phyloP scores from a whole-genome alignment of 495 filamentous ascomycete genomes.

The Cercophora sp. region DNA sequence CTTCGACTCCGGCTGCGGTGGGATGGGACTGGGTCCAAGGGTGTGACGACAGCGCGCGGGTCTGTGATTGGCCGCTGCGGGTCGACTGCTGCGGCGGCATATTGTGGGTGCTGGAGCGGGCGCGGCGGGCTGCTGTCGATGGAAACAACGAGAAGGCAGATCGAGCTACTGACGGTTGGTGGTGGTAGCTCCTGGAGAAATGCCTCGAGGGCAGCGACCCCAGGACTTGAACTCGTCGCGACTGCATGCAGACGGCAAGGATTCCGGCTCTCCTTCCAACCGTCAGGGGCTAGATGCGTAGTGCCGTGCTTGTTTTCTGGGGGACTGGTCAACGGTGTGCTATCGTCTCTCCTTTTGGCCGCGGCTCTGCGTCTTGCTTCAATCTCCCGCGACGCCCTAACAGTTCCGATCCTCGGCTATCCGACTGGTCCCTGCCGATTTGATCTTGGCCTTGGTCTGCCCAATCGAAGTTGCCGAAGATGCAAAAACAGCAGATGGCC shows the following conservation, averaged over 20 bases:
- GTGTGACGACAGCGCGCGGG: conserved; percentile 30
- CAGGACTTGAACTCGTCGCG: conserved; percentile 12
- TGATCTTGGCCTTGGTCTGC: too few species aligned
- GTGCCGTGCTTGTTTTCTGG: background rate
- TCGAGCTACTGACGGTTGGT: background rate
- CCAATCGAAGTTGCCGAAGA: too few species aligned
- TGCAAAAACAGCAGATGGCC: too few species aligned
- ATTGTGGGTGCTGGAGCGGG: conserved; percentile 10
- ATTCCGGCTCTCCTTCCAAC: too few species aligned
- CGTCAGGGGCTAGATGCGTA: too few species aligned
- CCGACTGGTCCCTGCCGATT: too few species aligned
- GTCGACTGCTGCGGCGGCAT: conserved; percentile 17
- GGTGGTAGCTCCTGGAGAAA: too few species aligned
- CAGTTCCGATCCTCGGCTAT: too few species aligned
- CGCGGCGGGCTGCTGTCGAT: background rate
- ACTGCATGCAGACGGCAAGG: conserved; percentile 19
- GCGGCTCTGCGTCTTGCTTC: too few species aligned
- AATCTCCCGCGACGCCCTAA: too few species aligned
- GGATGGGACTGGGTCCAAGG: conserved; percentile 18
- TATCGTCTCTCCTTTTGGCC: background rate
- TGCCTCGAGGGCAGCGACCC: conserved; percentile 5
- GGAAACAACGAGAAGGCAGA: background rate
- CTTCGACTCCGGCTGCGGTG: conserved; percentile 12
- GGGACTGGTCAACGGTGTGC: background rate
- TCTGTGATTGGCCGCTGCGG: conserved; percentile 31